These are phyloP conservation scores for Discostella stelligeroides DNA, from an alignment of 108 stramenopile genomes.

Conservation along the genomic window DNA sequence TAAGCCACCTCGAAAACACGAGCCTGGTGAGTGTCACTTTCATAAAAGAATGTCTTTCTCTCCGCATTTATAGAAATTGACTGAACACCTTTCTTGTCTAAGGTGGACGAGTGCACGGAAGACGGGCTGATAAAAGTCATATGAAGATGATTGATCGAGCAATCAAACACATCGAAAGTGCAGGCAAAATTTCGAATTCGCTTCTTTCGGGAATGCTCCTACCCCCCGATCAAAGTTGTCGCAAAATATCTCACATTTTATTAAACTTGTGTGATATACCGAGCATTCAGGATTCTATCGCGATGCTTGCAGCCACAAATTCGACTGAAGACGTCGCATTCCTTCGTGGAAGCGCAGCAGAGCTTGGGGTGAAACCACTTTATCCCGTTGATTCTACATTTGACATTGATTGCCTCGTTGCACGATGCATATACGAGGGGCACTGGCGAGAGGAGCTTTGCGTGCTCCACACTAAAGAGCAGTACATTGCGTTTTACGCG, in stretches of 20 bases:
- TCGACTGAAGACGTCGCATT: slow-evolving; percentile 76
- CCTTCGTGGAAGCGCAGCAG: slow-evolving; percentile 69
- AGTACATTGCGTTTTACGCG: slow-evolving; percentile 77
- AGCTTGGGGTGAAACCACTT: slow-evolving; percentile 62
- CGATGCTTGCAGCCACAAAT: slow-evolving; percentile 46
- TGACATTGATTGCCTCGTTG: slow-evolving; percentile 66
- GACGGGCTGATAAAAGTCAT: slow-evolving; percentile 25
- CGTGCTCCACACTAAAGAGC: slow-evolving; percentile 62
- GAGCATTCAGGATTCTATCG: slow-evolving; percentile 45
- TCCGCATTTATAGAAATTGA: too few species aligned
- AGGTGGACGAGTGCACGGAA: slow-evolving; percentile 20
- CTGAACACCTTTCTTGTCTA: too few species aligned
- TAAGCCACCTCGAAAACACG: slow-evolving; percentile 48
- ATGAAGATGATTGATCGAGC: slow-evolving; percentile 51
- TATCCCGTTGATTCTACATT: slow-evolving; percentile 46
- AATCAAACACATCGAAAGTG: slow-evolving; percentile 56
- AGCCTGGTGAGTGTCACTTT: slow-evolving; percentile 34
- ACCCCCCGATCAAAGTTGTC: slow-evolving; percentile 72
- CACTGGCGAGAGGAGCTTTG: slow-evolving; percentile 94
- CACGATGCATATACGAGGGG: slow-evolving; percentile 88
- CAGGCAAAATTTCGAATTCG: slow-evolving; percentile 12
- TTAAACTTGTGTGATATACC: slow-evolving; percentile 54
- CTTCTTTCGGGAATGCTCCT: slow-evolving; percentile 67
- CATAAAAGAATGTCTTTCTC: slow-evolving; percentile 1
- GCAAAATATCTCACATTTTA: slow-evolving; percentile 71